Conservation (phyloP, 768 basidiomycete species). For the Floccularia luteovirens region DNA sequence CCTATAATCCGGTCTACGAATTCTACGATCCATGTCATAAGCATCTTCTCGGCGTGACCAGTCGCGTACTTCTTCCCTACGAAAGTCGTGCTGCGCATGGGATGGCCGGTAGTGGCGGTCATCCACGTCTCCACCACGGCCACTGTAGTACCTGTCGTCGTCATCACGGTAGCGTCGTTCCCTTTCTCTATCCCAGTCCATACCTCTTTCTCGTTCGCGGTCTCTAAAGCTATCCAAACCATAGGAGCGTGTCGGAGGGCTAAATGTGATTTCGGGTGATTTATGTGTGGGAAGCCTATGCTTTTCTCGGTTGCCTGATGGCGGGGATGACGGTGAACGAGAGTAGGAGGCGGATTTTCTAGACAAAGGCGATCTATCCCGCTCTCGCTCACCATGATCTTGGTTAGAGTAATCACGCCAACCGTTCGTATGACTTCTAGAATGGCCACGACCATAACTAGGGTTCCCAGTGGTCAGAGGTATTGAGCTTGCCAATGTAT, state of each 20-base stretch:
- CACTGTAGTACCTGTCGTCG: slow-evolving; percentile 10
- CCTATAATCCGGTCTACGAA: background rate
- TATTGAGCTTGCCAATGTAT: slow-evolving; percentile 1
- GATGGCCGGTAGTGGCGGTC: background rate
- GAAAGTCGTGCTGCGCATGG: background rate
- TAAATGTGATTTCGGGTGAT: slow-evolving; percentile 25
- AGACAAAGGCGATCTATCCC: slow-evolving; percentile 18
- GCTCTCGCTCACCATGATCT: slow-evolving; percentile 18
- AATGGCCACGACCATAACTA: slow-evolving; percentile 11
- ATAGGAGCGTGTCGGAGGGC: slow-evolving; percentile 28
- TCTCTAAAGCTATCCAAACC: slow-evolving; percentile 23
- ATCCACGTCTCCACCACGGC: slow-evolving; percentile 10
- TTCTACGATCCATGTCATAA: background rate
- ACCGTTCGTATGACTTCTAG: slow-evolving; percentile 12
- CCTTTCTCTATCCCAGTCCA: slow-evolving; percentile 8
- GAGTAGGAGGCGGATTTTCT: slow-evolving; percentile 25
- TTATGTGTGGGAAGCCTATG: slow-evolving; percentile 33
- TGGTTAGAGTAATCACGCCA: slow-evolving; percentile 15
- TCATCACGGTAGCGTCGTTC: slow-evolving; percentile 11
- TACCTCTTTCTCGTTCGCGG: slow-evolving; percentile 16
- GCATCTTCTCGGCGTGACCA: background rate
- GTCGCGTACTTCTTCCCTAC: background rate
- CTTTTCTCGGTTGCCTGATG: slow-evolving; percentile 22
- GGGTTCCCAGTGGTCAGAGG: slow-evolving; percentile 33
- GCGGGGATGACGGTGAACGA: slow-evolving; percentile 26